These are phyloP conservation scores for Epicoccum sorghinum DNA, from an alignment of 2,329 filamentous ascomycete species.

Conservation along the genomic window DNA sequence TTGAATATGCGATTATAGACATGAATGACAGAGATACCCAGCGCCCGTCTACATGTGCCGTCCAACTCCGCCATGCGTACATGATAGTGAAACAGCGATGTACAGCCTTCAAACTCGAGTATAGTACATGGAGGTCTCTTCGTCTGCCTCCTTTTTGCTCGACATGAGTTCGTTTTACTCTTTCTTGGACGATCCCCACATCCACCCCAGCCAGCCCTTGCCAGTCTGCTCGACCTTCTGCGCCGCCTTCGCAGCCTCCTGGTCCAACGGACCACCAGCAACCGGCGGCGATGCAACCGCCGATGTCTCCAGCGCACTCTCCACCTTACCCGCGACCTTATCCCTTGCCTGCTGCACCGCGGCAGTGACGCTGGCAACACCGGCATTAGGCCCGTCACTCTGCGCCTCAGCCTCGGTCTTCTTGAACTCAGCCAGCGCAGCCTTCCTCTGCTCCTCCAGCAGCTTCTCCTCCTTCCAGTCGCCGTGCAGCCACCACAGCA, in stretches of 20 bases:
- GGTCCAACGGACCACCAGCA: constrained; percentile 55
- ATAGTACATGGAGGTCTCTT: constrained; percentile 36
- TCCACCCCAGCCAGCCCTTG: constrained; percentile 56
- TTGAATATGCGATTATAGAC: constrained; percentile 31
- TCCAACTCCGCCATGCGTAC: constrained; percentile 43
- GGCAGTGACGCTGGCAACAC: constrained; percentile 31
- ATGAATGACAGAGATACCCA: constrained; percentile 37
- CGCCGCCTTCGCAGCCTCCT: constrained; percentile 50
- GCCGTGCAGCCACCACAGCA: constrained; percentile 46
- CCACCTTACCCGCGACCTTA: constrained; percentile 15
- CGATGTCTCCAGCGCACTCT: constrained; percentile 37
- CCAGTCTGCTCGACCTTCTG: constrained; percentile 44
- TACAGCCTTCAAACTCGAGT: constrained; percentile 38
- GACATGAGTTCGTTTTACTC: constrained; percentile 20
- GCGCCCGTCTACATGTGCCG: constrained; percentile 26
- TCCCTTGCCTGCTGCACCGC: constrained; percentile 43
- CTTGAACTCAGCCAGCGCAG: constrained; percentile 40
- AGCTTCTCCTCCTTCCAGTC: constrained; percentile 48
- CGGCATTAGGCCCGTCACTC: constrained; percentile 11
- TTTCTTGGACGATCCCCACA: constrained; percentile 47
- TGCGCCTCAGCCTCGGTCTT: constrained; percentile 33
- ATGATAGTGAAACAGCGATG: constrained; percentile 40
- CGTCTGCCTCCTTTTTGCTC: constrained; percentile 2
- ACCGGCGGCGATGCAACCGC: constrained; percentile 35
- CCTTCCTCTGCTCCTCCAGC: constrained; percentile 41